Evolutionary conservation across 2,329 filamentous ascomycete species (phyloP).

Genomic region (Sclerotinia trifoliorum): DNA sequence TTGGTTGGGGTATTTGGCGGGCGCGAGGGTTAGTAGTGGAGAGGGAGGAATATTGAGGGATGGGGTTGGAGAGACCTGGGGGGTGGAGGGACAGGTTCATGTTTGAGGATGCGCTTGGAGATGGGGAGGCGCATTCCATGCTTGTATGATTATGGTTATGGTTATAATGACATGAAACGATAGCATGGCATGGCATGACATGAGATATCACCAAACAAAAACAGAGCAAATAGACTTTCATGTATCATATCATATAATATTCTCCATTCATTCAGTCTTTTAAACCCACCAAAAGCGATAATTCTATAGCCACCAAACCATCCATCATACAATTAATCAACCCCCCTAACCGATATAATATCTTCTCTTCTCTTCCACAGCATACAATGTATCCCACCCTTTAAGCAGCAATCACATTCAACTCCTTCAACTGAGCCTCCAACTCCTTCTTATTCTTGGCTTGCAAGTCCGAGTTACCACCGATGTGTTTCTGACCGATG

Average conservation of each 20-base stretch:
- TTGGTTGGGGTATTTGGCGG: slow-evolving; percentile 88
- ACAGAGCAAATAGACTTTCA: background rate
- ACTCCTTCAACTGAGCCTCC: slow-evolving; percentile 60
- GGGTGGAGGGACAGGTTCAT: slow-evolving; percentile 70
- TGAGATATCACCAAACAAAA: background rate
- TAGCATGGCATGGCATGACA: background rate
- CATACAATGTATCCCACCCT: background rate
- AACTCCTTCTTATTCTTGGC: slow-evolving; percentile 61
- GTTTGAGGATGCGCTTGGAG: slow-evolving; percentile 20
- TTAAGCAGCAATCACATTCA: slow-evolving; percentile 51
- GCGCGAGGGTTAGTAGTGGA: slow-evolving; percentile 83
- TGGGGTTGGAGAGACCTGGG: slow-evolving; percentile 83
- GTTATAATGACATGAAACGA: background rate
- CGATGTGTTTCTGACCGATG: slow-evolving; percentile 88
- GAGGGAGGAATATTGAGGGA: slow-evolving; percentile 77
- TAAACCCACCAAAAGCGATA: background rate
- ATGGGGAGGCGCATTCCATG: too few relatives aligned
- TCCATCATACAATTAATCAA: background rate
- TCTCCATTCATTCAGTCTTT: background rate
- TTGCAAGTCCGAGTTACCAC: slow-evolving; percentile 90
- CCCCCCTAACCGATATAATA: background rate
- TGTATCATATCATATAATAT: slow-evolving; percentile 21
- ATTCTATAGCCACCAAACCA: background rate
- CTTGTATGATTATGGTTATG: slow-evolving; percentile 2
- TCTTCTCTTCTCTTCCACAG: background rate